These are phyloP conservation scores for Posidonia australis DNA, from an alignment of 106 monocot genomes.

Conservation along the genomic window DNA sequence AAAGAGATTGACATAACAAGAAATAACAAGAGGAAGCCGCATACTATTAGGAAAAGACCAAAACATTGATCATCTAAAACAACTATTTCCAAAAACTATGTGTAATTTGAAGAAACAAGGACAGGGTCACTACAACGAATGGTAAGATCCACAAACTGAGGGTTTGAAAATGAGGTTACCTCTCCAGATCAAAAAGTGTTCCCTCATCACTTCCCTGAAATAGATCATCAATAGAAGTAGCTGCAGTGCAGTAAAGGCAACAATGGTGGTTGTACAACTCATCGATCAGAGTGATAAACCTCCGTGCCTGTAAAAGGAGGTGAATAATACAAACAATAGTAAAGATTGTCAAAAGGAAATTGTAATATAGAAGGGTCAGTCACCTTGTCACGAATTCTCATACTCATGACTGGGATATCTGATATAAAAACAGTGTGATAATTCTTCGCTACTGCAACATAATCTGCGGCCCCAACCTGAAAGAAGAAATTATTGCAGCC, in stretches of 20 bases:
- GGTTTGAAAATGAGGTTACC: slow-evolving; percentile 25
- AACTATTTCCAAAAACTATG: neutral
- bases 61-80: no score
- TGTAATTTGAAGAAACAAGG: neutral
- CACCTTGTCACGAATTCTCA: slow-evolving; percentile 95
- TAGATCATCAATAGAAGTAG: slow-evolving; percentile 62
- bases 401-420: slow-evolving; percentile 90
- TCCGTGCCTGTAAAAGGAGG: slow-evolving; percentile 42
- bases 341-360: neutral
- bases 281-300: slow-evolving; percentile 83
- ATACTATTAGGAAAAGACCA: no score
- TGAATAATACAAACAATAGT: neutral
- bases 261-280: slow-evolving; percentile 95
- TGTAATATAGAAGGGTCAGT: neutral
- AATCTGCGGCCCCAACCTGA: slow-evolving; percentile 89
- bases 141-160: no score
- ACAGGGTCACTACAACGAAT: neutral
- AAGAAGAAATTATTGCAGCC: slow-evolving; percentile 3
- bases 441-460: slow-evolving; percentile 75
- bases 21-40: no score
- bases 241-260: slow-evolving; percentile 60
- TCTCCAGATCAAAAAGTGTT: slow-evolving; percentile 87
- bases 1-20: no score
- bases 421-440: slow-evolving; percentile 88
- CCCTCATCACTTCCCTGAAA: slow-evolving; percentile 96